A percentile compares a stretch with the other conserved stretches of the same genome.
Conservation (phyloP, 164 flowering plant genomes). For the Vitis rupestris region DNA sequence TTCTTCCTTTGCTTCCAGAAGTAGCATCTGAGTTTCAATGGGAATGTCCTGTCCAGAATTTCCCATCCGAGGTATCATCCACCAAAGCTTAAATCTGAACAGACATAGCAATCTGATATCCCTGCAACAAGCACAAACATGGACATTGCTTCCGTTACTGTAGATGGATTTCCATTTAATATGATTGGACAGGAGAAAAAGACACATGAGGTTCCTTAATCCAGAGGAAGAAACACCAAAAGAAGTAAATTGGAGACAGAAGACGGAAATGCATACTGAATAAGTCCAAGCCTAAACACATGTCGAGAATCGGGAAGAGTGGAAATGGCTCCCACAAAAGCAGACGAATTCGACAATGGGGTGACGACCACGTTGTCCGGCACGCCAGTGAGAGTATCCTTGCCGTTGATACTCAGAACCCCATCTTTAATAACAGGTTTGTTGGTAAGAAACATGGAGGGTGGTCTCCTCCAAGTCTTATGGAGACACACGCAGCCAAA, state of each 20-base stretch:
- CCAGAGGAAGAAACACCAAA: neutral
- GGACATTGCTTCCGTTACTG: neutral
- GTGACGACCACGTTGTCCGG: slow-evolving; percentile 53
- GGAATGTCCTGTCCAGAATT: slow-evolving; percentile 60
- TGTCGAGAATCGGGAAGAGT: slow-evolving; percentile 26
- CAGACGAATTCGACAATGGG: slow-evolving; percentile 28
- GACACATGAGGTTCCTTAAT: neutral
- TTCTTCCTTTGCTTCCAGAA: slow-evolving; percentile 43
- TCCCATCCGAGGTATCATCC: slow-evolving; percentile 71
- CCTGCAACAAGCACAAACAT: slow-evolving; percentile 28
- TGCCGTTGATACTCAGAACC: slow-evolving; percentile 34
- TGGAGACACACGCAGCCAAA: slow-evolving; percentile 1
- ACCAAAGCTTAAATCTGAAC: slow-evolving; percentile 63
- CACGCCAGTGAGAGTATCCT: slow-evolving; percentile 40
- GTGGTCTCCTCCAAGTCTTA: slow-evolving; percentile 17
- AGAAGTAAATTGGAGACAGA: neutral
- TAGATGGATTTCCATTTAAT: neutral
- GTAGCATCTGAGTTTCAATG: slow-evolving; percentile 65
- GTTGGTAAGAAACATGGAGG: slow-evolving; percentile 28
- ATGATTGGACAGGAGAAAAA: neutral
- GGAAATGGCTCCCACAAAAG: slow-evolving; percentile 43
- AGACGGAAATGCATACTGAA: slow-evolving; percentile 33
- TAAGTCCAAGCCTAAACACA: slow-evolving; percentile 62
- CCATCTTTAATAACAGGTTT: slow-evolving; percentile 39
- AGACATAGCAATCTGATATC: slow-evolving; percentile 43